Percentiles rank a stretch among this genome's conserved stretches.
Evolutionary conservation across 352 stramenopile genomes (phyloP).

Genomic region (Globisporangium nagaii): DNA sequence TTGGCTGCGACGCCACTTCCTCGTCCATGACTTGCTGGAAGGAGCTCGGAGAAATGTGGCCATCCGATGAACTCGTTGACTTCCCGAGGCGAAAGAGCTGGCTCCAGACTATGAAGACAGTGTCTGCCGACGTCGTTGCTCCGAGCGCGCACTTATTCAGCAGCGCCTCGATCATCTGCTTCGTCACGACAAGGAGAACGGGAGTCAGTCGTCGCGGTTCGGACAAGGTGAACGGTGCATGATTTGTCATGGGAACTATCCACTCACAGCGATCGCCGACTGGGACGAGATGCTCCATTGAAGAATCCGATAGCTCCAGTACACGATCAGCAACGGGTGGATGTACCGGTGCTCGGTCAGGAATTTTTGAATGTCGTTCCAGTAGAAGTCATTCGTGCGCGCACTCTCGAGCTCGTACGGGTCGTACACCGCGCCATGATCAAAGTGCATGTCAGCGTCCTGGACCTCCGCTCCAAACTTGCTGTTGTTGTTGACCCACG

Average conservation of each 20-base stretch:
- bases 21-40: conserved; percentile 39
- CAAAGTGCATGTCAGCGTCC: not conserved
- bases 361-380: conserved; percentile 76
- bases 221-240: too few relatives aligned
- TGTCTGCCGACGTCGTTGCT: conserved; percentile 41
- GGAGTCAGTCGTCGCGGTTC: too few relatives aligned
- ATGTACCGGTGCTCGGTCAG: conserved; percentile 52
- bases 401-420: conserved; percentile 65
- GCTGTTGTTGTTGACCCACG: conserved; percentile 33
- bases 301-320: conserved; percentile 64
- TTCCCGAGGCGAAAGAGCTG: conserved; percentile 47
- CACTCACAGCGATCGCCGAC: conserved; percentile 47
- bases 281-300: conserved; percentile 60
- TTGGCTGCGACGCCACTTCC: conserved; percentile 48
- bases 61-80: not conserved
- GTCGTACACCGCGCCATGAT: conserved; percentile 27
- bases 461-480: conserved; percentile 16
- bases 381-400: conserved; percentile 68
- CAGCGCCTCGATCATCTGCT: conserved; percentile 62
- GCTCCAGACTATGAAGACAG: conserved; percentile 53
- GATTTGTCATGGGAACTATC: too few relatives aligned
- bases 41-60: conserved; percentile 11
- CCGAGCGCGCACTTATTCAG: conserved; percentile 55
- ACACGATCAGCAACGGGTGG: conserved; percentile 53
- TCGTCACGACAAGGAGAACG: conserved; percentile 3